Percentiles rank a stretch among this genome's conserved stretches.
phyloP scores from a whole-genome alignment of 164 flowering plant genomes.

The Umbilicus rupestris region DNA sequence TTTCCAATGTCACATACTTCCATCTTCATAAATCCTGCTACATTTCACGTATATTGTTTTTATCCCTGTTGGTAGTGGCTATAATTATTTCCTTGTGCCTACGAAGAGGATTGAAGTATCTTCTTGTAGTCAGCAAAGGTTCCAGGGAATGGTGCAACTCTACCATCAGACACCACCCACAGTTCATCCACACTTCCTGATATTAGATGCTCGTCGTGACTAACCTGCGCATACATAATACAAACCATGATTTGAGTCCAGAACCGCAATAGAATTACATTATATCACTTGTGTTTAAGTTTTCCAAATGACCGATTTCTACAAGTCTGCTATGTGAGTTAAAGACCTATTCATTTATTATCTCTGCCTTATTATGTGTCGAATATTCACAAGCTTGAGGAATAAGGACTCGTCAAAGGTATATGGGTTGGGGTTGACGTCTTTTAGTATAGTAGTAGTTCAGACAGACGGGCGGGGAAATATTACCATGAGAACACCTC shows the following conservation, averaged over 20 bases:
- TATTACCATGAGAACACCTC: constrained; percentile 92
- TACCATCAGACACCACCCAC: constrained; percentile 87
- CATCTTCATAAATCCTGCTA: no score
- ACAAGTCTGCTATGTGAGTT: no score
- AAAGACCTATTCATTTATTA: no score
- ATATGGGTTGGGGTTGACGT: neutral
- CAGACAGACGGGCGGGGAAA: neutral
- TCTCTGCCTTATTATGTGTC: no score
- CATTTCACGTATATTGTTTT: no score
- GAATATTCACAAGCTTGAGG: no score
- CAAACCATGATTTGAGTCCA: neutral
- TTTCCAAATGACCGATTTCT: neutral
- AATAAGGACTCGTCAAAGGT: no score
- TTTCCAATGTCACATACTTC: no score
- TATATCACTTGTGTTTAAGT: neutral
- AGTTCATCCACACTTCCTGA: constrained; percentile 95
- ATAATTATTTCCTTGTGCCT: neutral
- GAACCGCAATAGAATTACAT: no score
- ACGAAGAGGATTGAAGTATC: constrained; percentile 32
- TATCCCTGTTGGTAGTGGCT: no score
- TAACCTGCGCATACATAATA: constrained; percentile 48
- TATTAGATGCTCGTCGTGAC: constrained; percentile 96
- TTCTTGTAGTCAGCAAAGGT: no score
- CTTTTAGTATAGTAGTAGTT: neutral
- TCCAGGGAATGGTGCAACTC: no score